Base-by-base conservation (phyloP, 2,329 filamentous ascomycete genomes). In the Diaporthe amygdali region DNA sequence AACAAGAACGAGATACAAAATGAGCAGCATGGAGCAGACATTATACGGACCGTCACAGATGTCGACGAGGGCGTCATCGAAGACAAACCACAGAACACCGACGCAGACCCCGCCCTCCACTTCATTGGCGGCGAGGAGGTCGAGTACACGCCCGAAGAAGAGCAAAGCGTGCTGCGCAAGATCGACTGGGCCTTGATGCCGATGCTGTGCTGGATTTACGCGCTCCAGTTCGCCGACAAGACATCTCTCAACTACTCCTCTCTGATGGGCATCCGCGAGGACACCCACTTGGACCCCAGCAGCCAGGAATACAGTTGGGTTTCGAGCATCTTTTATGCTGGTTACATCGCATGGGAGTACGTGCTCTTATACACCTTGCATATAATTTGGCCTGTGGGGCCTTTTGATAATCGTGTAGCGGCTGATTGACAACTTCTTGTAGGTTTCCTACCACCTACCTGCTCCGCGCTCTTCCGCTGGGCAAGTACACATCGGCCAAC, bases 171-270 rank as follows among this genome's bases (percentile, higher is more conserved):
- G 1, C 76, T 92, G n/a, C 81, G 84, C 22, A 87, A 84, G 67
- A 91, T 92, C 71, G 91, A 93, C 78, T 86, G 83, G 85, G 87
- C 90, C 76, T 79, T 90, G 74, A 84, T 91, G 78, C 90, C 84
- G 5, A 71, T 85, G 71, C 84, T 86, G 82, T 88, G 80, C 69
- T 83, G 74, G 75, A 87, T 83, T 0, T 91, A 91, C 75, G 84
- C 87, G n/a, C 79, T 91, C 6, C 89, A 91, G 72, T 91, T 87
- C 73, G 81, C 89, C 2, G 90, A 92, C 79, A 91, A 92, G 77
- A 87, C 86, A 0, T 85, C 85, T 0, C 79, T 90, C 1, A 83
- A 81, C n/a, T 87, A 87, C 76, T 84, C 86, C 0, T 84, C 84
- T 46, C 81, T 88, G 68, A 73, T 74, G 71, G 73, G 73, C 39